Base-by-base conservation (phyloP, 768 basidiomycete species). In the Aureoboletus auriporus region DNA sequence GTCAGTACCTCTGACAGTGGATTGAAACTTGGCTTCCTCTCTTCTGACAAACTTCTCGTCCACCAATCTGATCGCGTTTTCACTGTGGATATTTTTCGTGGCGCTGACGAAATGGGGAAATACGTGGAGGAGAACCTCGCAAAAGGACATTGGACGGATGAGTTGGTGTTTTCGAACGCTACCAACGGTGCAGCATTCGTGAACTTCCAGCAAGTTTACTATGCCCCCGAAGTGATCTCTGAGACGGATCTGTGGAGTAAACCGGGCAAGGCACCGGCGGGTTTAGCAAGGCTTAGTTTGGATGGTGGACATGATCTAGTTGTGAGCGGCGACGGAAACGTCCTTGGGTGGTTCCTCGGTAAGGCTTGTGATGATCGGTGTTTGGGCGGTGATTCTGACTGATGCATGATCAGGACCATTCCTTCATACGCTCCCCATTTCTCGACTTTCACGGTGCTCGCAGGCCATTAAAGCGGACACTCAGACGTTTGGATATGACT, bases 311-410 rank as follows among this genome's bases (percentile, higher is more conserved):
- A 89, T 56, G 83, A 83, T 59, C 61, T 88, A 33, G 73, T 79
- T 2, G 82, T 78, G 69, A 83, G 78, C 30, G 59, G 74, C 10
- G 82, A 87, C 59, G 86, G 86, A 14, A 77, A 73, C 46, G 80
- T 70, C 29, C 47, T 88, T 30, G 84, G 86, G 52, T 89, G 86
- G 86, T 77, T 89, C 65, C 72, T 89, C 28, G 86, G 86, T 85
- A 60, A 39, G 72, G 36, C 10, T 31, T 41, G 20, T 33, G 26
- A 29, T 36, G 11, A 42, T 50, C 27, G 8, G n/a, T 36, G 43
- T 42, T 37, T 4, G 20, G 2, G 40, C 27, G 9, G 33, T 1
- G 20, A 40, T 45, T 35, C 46, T 50, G 34, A 52, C 2, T 37
- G 36, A 16, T 35, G 42, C n/a, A 5, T 12, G 12, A 52, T 20